Evolutionary conservation across 306 rosid genomes (phyloP).

Genomic region (Casuarina equisetifolia): DNA sequence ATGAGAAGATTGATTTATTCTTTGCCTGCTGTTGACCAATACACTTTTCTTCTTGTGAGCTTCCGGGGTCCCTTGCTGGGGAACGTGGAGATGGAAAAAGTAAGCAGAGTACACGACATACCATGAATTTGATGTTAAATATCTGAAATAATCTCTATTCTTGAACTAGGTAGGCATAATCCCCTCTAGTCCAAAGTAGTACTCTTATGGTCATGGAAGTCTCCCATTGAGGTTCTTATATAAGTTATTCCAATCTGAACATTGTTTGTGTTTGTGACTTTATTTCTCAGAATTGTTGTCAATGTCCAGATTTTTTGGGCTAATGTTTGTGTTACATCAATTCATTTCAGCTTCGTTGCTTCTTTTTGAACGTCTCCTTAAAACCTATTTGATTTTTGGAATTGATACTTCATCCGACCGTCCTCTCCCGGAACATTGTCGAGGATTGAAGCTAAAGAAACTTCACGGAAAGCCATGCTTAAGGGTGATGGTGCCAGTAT

Average conservation of each 20-base stretch:
- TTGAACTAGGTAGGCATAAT: not conserved
- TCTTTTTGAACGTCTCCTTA: no score
- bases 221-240: not conserved
- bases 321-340: no score
- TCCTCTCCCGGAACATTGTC: no score
- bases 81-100: not conserved
- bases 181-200: not conserved
- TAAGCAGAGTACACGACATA: not conserved
- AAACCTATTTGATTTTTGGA: no score
- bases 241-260: not conserved
- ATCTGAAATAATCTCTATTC: not conserved
- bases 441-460: no score
- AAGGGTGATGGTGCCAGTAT: not conserved
- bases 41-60: not conserved
- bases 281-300: not conserved
- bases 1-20: conserved; percentile 1
- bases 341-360: no score
- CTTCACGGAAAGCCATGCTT: no score
- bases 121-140: not conserved
- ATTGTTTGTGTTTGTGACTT: not conserved
- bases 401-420: no score
- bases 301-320: not conserved
- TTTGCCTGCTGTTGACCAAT: conserved; percentile 7
- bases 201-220: not conserved
- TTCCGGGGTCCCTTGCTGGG: conserved; percentile 10